A percentile compares a stretch with the other conserved stretches of the same genome.
These are phyloP conservation scores for Phlyctochytrium arcticum DNA, from an alignment of 192 early-diverging fungal species.

Conservation along the genomic window DNA sequence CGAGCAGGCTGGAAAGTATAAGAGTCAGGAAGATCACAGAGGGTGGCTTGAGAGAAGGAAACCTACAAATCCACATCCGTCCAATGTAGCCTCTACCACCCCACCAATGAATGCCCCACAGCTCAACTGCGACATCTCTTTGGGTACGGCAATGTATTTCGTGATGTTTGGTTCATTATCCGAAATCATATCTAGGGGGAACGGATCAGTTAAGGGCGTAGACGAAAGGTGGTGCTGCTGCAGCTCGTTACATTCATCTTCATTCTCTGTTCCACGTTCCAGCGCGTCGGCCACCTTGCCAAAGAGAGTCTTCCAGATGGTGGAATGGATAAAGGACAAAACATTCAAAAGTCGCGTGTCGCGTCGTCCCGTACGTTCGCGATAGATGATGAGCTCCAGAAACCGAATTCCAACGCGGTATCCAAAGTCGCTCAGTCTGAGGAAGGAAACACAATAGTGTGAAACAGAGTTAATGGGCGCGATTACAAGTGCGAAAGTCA, in stretches of 20 bases:
- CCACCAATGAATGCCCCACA: conserved; percentile 94
- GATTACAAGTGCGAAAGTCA: too few relatives aligned
- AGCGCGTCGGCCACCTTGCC: conserved; percentile 94
- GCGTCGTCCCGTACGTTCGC: conserved; percentile 84
- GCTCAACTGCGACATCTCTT: conserved; percentile 88
- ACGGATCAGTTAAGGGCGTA: conserved; percentile 15
- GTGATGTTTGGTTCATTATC: conserved; percentile 92
- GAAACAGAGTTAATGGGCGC: too few relatives aligned
- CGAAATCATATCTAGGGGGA: conserved; percentile 88
- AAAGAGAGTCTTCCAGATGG: conserved; percentile 92
- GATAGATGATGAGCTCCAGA: conserved; percentile 84
- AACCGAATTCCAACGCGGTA: conserved; percentile 87
- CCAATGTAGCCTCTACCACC: conserved; percentile 91
- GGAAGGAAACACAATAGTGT: too few relatives aligned
- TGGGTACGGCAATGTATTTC: conserved; percentile 91
- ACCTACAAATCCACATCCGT: conserved; percentile 86
- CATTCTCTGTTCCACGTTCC: conserved; percentile 92
- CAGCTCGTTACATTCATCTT: conserved; percentile 83
- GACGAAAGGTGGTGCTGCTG: too few relatives aligned
- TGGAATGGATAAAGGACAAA: conserved; percentile 90
- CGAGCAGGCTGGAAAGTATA: conserved; percentile 58
- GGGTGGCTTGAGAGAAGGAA: background rate
- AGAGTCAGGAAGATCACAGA: background rate
- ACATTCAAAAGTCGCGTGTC: conserved; percentile 86
- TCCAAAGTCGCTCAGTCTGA: conserved; percentile 83